phyloP scores from a whole-genome alignment of 805 yeast genomes.

The Sporopachydermia lactativora region DNA sequence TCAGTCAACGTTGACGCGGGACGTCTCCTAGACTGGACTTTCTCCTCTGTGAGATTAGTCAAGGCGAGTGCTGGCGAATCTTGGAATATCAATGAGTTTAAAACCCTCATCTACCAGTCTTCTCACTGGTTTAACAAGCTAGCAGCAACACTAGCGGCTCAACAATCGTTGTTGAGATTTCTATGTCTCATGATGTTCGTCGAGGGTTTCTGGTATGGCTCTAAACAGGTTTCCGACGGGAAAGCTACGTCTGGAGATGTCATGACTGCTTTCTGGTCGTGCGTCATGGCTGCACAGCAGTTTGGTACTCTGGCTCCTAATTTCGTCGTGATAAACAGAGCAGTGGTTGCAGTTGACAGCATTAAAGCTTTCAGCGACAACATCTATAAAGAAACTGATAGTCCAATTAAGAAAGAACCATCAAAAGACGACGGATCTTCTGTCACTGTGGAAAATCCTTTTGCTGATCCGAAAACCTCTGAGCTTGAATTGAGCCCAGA shows the following conservation, averaged over 20 bases:
- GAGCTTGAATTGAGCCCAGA: no score
- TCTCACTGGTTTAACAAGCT: constrained; percentile 27
- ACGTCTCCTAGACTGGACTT: constrained; percentile 53
- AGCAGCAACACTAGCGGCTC: constrained; percentile 36
- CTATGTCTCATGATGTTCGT: constrained; percentile 65
- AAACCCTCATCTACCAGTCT: constrained; percentile 16
- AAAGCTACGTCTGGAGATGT: constrained; percentile 46
- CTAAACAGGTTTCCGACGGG: constrained; percentile 40
- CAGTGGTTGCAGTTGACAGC: constrained; percentile 48
- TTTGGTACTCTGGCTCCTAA: constrained; percentile 42
- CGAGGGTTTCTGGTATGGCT: constrained; percentile 90
- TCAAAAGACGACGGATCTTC: neutral
- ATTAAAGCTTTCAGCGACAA: constrained; percentile 23
- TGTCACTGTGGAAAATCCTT: neutral
- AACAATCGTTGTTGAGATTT: constrained; percentile 40
- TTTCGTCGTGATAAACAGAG: constrained; percentile 51
- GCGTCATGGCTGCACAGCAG: constrained; percentile 55
- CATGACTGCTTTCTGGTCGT: constrained; percentile 71
- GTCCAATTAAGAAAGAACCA: neutral
- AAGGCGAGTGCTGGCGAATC: constrained; percentile 44
- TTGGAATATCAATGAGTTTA: constrained; percentile 34
- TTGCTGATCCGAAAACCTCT: constrained; percentile 6
- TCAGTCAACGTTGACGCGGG: constrained; percentile 38
- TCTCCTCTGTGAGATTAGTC: constrained; percentile 45
- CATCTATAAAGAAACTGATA: constrained; percentile 3